Conservation (phyloP, 1,139 yeast species). For the Blastobotrys niveus region DNA sequence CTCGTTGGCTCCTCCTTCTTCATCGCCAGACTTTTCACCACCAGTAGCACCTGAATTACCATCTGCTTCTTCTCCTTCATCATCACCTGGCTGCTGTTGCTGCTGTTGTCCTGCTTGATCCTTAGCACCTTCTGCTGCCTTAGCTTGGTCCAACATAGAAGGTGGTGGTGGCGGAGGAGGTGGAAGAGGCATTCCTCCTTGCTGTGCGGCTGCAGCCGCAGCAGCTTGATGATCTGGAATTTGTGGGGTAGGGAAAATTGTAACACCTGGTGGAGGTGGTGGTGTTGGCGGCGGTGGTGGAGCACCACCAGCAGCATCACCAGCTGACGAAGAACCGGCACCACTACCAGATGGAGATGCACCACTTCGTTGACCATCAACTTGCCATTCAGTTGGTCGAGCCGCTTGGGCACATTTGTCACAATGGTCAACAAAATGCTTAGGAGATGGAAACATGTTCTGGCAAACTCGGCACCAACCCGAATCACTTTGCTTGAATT, state of each 20-base stretch:
- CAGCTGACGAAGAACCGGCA: background rate
- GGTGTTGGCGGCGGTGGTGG: slow-evolving; percentile 3
- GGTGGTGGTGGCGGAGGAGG: background rate
- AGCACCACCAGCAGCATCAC: background rate
- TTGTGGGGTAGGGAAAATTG: too few species aligned
- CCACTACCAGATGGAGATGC: background rate
- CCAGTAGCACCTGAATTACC: background rate
- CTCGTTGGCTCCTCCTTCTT: slow-evolving; percentile 3
- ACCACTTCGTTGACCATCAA: slow-evolving; percentile 24
- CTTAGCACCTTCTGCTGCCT: background rate
- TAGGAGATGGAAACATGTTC: slow-evolving; percentile 50
- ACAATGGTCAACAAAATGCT: slow-evolving; percentile 61
- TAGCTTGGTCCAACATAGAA: background rate
- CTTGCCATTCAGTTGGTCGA: slow-evolving; percentile 34
- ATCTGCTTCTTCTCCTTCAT: background rate
- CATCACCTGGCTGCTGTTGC: background rate
- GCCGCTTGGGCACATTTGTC: slow-evolving; percentile 49
- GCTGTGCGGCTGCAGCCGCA: too few species aligned
- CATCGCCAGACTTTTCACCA: background rate
- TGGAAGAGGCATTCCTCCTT: background rate
- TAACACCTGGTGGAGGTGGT: background rate
- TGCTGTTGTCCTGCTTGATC: background rate
- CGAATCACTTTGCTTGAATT: slow-evolving; percentile 41
- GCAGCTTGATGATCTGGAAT: too few species aligned
- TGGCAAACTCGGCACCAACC: slow-evolving; percentile 67